These are phyloP conservation scores for Lenzites betulinus DNA, from an alignment of 768 basidiomycete species.

Conservation along the genomic window DNA sequence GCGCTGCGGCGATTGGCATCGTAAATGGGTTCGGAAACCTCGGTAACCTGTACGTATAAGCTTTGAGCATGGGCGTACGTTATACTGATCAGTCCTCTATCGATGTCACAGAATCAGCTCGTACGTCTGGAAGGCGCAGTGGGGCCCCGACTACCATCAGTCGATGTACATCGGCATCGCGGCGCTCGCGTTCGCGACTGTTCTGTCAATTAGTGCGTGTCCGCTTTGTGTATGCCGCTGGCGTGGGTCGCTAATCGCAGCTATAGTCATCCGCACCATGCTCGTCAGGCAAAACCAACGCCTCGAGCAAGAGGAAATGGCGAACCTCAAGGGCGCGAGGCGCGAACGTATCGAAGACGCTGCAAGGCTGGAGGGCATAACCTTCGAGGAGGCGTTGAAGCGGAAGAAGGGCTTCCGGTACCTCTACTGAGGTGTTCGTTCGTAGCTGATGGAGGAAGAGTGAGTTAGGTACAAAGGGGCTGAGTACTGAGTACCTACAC, in stretches of 20 bases:
- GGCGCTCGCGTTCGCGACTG: constrained; percentile 34
- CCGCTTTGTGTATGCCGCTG: not conserved
- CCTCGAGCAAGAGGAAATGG: constrained; percentile 51
- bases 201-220: constrained; percentile 38
- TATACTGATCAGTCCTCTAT: not conserved
- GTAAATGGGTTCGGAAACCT: constrained; percentile 64
- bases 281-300: constrained; percentile 53
- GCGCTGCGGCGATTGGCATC: constrained; percentile 59
- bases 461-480: too few species aligned
- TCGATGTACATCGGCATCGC: constrained; percentile 56
- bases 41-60: constrained; percentile 49
- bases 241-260: not conserved
- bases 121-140: constrained; percentile 60
- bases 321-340: constrained; percentile 45
- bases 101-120: constrained; percentile 50
- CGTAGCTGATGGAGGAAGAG: too few species aligned
- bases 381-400: constrained; percentile 59
- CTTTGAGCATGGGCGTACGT: not conserved
- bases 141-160: constrained; percentile 64
- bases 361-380: constrained; percentile 58
- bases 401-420: constrained; percentile 61
- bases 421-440: constrained; percentile 43
- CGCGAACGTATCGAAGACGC: constrained; percentile 57
- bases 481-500: too few species aligned
- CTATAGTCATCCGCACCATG: constrained; percentile 43